A percentile compares a stretch with the other conserved stretches of the same genome.
Conservation (phyloP, 1,284 basidiomycete species). For the Boletus semigastroideus region DNA sequence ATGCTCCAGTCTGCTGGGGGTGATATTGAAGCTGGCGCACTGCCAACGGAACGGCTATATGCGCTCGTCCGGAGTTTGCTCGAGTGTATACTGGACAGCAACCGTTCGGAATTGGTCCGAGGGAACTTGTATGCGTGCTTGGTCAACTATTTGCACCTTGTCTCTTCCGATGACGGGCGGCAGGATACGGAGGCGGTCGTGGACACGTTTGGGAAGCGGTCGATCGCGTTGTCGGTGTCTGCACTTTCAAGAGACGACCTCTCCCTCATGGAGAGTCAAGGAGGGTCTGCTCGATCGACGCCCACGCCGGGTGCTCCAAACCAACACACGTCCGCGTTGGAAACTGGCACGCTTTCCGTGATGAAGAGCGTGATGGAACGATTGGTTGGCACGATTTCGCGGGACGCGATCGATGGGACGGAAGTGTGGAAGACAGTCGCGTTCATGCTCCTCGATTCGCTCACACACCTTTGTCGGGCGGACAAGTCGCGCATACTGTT, state of each 20-base stretch:
- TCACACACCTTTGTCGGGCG: slow-evolving; percentile 63
- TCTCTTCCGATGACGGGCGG: slow-evolving; percentile 35
- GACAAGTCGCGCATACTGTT: slow-evolving; percentile 64
- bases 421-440: slow-evolving; percentile 97
- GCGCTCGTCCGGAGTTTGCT: slow-evolving; percentile 76
- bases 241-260: slow-evolving; percentile 42
- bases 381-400: slow-evolving; percentile 74
- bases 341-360: slow-evolving; percentile 59
- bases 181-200: slow-evolving; percentile 16
- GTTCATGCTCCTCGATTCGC: slow-evolving; percentile 81
- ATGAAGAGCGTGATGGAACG: slow-evolving; percentile 71
- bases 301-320: slow-evolving; percentile 27
- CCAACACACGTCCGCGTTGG: slow-evolving; percentile 45
- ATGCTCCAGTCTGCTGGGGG: slow-evolving; percentile 63
- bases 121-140: slow-evolving; percentile 94
- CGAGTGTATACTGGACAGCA: slow-evolving; percentile 76
- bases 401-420: slow-evolving; percentile 91
- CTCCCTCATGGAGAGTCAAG: slow-evolving; percentile 38
- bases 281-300: slow-evolving; percentile 27
- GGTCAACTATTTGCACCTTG: slow-evolving; percentile 85
- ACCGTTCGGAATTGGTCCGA: slow-evolving; percentile 86
- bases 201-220: slow-evolving; percentile 31
- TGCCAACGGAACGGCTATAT: slow-evolving; percentile 81
- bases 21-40: slow-evolving; percentile 58
- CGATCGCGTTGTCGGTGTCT: slow-evolving; percentile 32